Evolutionary conservation across 2,329 filamentous ascomycete species (phyloP).

Genomic region (Alternaria conjuncta): DNA sequence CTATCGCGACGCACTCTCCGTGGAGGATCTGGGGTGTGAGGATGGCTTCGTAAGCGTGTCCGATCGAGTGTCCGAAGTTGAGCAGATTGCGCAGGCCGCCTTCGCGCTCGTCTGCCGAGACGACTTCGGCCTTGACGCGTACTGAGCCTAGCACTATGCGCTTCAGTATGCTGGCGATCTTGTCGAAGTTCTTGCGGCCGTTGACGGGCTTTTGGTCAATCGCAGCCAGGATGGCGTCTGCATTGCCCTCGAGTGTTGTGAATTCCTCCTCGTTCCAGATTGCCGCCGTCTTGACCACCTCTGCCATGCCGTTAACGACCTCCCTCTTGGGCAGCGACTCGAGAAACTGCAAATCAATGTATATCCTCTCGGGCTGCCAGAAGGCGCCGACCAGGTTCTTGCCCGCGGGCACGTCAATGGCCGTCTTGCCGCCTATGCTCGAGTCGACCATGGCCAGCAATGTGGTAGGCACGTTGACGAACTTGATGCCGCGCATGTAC

Average conservation of each 20-base stretch:
- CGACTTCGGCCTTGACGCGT: slow-evolving; percentile 91
- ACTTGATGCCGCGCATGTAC: slow-evolving; percentile 96
- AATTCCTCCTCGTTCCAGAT: slow-evolving; percentile 95
- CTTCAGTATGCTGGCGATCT: slow-evolving; percentile 64
- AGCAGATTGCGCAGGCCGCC: slow-evolving; percentile 91
- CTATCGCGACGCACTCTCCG: slow-evolving; percentile 93
- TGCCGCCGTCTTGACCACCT: slow-evolving; percentile 96
- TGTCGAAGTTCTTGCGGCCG: slow-evolving; percentile 67
- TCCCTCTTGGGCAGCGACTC: slow-evolving; percentile 89
- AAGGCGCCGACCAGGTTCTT: slow-evolving; percentile 97
- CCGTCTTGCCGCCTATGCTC: slow-evolving; percentile 97
- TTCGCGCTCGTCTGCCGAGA: slow-evolving; percentile 92
- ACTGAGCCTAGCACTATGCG: slow-evolving; percentile 84
- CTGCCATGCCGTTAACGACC: slow-evolving; percentile 98
- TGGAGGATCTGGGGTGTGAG: slow-evolving; percentile 94
- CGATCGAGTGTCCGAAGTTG: slow-evolving; percentile 98
- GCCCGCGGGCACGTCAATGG: slow-evolving; percentile 92
- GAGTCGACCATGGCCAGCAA: slow-evolving; percentile 98
- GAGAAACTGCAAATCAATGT: slow-evolving; percentile 90
- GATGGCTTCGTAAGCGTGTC: slow-evolving; percentile 94
- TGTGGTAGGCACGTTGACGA: slow-evolving; percentile 95
- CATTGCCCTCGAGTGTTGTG: slow-evolving; percentile 80
- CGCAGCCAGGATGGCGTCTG: slow-evolving; percentile 74
- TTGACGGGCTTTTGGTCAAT: slow-evolving; percentile 67
- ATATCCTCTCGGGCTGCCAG: slow-evolving; percentile 94